phyloP scores from a whole-genome alignment of 2,329 filamentous ascomycete species.

The Penicillium oxalicum region DNA sequence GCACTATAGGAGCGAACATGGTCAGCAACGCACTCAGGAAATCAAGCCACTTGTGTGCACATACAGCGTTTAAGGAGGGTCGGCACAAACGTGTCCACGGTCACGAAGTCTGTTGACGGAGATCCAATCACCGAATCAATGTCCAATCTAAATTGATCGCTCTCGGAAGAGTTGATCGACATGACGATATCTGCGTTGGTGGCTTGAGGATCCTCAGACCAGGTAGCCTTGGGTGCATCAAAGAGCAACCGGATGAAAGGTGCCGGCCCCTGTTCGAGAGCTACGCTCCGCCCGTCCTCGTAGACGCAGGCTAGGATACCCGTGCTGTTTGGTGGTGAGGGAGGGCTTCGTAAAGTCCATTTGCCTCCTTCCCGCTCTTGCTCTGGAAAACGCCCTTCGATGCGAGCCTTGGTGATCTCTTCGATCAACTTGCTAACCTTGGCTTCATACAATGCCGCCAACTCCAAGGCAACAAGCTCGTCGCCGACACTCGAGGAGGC shows the following conservation, averaged over 20 bases:
- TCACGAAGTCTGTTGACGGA: slow-evolving; percentile 67
- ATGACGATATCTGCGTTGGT: slow-evolving; percentile 45
- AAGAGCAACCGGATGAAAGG: slow-evolving; percentile 35
- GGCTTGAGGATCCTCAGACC: slow-evolving; percentile 25
- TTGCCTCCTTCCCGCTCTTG: slow-evolving; percentile 71
- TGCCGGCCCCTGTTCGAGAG: slow-evolving; percentile 47
- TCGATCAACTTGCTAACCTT: slow-evolving; percentile 72
- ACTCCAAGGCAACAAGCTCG: slow-evolving; percentile 61
- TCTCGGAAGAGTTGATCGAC: slow-evolving; percentile 66
- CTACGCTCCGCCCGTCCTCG: slow-evolving; percentile 37
- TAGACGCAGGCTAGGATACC: slow-evolving; percentile 46
- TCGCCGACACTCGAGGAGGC: slow-evolving; percentile 17
- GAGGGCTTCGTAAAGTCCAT: slow-evolving; percentile 72
- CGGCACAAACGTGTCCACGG: slow-evolving; percentile 64
- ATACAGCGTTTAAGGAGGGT: slow-evolving; percentile 68
- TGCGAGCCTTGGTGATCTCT: slow-evolving; percentile 76
- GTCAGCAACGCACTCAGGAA: background rate
- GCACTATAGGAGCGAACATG: slow-evolving; percentile 46
- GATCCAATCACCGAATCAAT: slow-evolving; percentile 62
- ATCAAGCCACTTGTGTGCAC: slow-evolving; percentile 24
- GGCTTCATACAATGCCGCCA: slow-evolving; percentile 70
- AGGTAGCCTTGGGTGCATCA: slow-evolving; percentile 27
- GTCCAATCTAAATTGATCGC: slow-evolving; percentile 53
- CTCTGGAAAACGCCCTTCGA: slow-evolving; percentile 80
- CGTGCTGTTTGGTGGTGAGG: slow-evolving; percentile 52